phyloP scores from a whole-genome alignment of 768 basidiomycete genomes.

The Suillus americanus region DNA sequence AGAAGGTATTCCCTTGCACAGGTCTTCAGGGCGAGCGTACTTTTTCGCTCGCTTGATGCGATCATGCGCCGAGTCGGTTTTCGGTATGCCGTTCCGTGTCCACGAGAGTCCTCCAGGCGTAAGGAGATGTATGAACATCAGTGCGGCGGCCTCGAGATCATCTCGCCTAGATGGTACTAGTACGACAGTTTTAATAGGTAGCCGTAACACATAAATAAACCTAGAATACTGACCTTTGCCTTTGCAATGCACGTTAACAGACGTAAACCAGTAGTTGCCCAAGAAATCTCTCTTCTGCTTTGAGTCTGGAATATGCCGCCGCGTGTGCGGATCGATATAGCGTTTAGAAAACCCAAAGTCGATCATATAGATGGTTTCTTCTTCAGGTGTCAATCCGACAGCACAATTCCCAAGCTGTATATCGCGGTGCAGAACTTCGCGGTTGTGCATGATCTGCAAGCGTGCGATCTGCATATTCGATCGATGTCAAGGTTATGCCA shows the following conservation, averaged over 20 bases:
- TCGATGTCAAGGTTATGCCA: slow-evolving; percentile 9
- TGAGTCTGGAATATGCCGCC: slow-evolving; percentile 71
- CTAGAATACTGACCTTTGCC: slow-evolving; percentile 54
- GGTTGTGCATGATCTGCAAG: slow-evolving; percentile 73
- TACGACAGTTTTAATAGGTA: slow-evolving; percentile 22
- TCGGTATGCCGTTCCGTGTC: slow-evolving; percentile 81
- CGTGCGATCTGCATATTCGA: slow-evolving; percentile 55
- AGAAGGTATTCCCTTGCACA: slow-evolving; percentile 66
- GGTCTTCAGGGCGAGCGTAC: slow-evolving; percentile 56
- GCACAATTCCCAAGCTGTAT: slow-evolving; percentile 80
- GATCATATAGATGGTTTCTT: slow-evolving; percentile 73
- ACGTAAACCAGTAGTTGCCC: slow-evolving; percentile 85
- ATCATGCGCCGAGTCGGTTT: slow-evolving; percentile 61
- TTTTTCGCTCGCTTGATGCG: slow-evolving; percentile 66
- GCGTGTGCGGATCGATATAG: slow-evolving; percentile 66
- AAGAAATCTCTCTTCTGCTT: slow-evolving; percentile 70
- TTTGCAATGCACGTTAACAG: slow-evolving; percentile 74
- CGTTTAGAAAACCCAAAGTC: slow-evolving; percentile 84
- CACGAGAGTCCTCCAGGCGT: slow-evolving; percentile 74
- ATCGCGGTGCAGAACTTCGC: slow-evolving; percentile 74
- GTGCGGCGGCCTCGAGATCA: slow-evolving; percentile 72
- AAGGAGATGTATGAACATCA: slow-evolving; percentile 80
- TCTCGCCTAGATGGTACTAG: slow-evolving; percentile 82
- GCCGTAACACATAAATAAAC: slow-evolving; percentile 13
- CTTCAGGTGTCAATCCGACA: slow-evolving; percentile 57